These are phyloP conservation scores for Sextonia rubra DNA, from an alignment of 164 flowering plant genomes.

Conservation along the genomic window DNA sequence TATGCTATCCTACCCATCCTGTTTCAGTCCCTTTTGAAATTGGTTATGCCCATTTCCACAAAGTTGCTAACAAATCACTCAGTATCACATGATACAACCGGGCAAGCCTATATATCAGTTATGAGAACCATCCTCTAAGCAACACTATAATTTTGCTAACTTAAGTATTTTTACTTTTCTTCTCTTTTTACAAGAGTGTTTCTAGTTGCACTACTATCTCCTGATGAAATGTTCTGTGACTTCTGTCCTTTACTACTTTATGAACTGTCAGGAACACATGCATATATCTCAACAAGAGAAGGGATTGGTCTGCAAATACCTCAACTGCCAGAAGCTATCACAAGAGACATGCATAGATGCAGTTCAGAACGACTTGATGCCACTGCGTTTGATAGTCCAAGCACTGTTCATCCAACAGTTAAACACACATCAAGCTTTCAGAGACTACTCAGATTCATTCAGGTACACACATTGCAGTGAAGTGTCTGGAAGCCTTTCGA, in stretches of 20 bases:
- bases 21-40: too few relatives aligned
- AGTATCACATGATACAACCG: too few relatives aligned
- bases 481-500: slow-evolving; percentile 56
- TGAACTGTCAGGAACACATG: slow-evolving; percentile 51
- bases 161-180: too few relatives aligned
- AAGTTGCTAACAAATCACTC: too few relatives aligned
- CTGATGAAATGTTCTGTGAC: not conserved
- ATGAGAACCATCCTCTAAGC: too few relatives aligned
- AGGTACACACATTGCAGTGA: slow-evolving; percentile 47
- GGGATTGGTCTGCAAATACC: slow-evolving; percentile 64
- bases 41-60: too few relatives aligned
- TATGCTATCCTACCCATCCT: too few relatives aligned
- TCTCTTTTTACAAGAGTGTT: too few relatives aligned
- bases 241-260: not conserved
- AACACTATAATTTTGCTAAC: too few relatives aligned
- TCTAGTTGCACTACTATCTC: too few relatives aligned
- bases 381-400: slow-evolving; percentile 79
- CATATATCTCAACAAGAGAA: slow-evolving; percentile 69
- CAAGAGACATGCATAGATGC: slow-evolving; percentile 78
- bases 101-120: too few relatives aligned
- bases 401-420: slow-evolving; percentile 85
- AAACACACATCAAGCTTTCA: slow-evolving; percentile 81
- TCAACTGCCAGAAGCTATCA: slow-evolving; percentile 82
- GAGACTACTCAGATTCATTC: slow-evolving; percentile 82
- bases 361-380: slow-evolving; percentile 91